Conservation (phyloP, 192 early-diverging fungal species). For the Coemansia biformis region DNA sequence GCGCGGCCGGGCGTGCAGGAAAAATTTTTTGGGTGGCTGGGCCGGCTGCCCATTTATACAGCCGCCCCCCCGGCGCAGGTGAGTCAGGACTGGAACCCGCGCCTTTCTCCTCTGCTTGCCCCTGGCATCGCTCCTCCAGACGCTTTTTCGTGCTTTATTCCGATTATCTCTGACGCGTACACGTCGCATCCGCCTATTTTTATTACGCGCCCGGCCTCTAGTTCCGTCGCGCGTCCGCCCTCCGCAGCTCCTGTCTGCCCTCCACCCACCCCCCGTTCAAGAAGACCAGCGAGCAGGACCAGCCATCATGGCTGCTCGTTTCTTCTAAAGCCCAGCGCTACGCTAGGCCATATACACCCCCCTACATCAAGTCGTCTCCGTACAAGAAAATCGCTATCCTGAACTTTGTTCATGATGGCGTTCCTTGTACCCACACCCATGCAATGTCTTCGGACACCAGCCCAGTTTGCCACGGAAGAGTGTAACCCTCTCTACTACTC, state of each 20-base stretch:
- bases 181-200: slow-evolving; percentile 2
- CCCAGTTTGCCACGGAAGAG: slow-evolving; percentile 31
- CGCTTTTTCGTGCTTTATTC: too few species aligned
- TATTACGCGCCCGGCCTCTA: slow-evolving; percentile 18
- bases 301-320: slow-evolving; percentile 50
- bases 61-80: background rate
- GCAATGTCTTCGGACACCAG: slow-evolving; percentile 47
- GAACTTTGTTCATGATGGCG: slow-evolving; percentile 51
- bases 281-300: slow-evolving; percentile 38
- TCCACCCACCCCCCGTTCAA: slow-evolving; percentile 29
- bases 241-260: slow-evolving; percentile 15
- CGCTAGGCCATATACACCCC: slow-evolving; percentile 26
- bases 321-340: slow-evolving; percentile 48
- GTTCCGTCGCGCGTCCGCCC: slow-evolving; percentile 3
- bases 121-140: background rate
- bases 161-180: too few species aligned
- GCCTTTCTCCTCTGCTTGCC: background rate
- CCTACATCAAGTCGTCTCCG: slow-evolving; percentile 10
- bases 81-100: background rate
- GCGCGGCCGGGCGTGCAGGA: too few species aligned
- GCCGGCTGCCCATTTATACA: background rate
- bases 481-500: slow-evolving; percentile 51
- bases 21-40: background rate
- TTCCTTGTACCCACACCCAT: slow-evolving; percentile 18
- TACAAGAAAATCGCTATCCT: slow-evolving; percentile 19